These are phyloP conservation scores for Botrytis pseudocinerea DNA, from an alignment of 2,329 filamentous ascomycete genomes.

Conservation along the genomic window DNA sequence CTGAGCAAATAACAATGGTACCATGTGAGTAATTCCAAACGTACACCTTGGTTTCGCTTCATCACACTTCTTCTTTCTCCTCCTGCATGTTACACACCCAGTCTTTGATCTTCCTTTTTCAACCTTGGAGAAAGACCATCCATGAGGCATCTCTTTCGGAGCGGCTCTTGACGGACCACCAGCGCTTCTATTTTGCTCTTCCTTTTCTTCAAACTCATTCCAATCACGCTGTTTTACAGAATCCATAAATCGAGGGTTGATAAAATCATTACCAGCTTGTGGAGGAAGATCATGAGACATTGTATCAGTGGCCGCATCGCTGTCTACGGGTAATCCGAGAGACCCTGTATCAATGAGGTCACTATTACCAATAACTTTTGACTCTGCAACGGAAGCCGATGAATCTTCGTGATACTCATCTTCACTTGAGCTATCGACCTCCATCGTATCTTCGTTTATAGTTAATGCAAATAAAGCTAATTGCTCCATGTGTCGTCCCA, in stretches of 20 bases:
- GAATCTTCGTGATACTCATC: neutral
- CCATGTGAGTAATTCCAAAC: constrained; percentile 37
- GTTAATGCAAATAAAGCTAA: constrained; percentile 34
- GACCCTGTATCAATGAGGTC: neutral
- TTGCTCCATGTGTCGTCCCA: constrained; percentile 34
- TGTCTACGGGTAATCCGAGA: neutral
- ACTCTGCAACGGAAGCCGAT: neutral
- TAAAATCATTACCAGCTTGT: no score
- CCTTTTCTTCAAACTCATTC: no score
- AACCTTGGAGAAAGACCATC: constrained; percentile 52
- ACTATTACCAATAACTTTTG: neutral
- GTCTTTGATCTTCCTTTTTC: constrained; percentile 76
- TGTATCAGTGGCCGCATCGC: neutral
- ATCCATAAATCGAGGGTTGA: no score
- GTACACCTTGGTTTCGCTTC: constrained; percentile 67
- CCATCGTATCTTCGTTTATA: constrained; percentile 2
- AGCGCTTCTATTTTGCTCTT: no score
- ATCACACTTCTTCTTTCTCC: constrained; percentile 72
- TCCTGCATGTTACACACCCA: constrained; percentile 66
- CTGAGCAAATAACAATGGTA: constrained; percentile 22
- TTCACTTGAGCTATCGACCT: constrained; percentile 1
- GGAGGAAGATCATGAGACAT: no score
- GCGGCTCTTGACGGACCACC: no score
- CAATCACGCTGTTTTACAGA: no score
- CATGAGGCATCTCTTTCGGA: no score